These are phyloP conservation scores for Xanthoconium separans DNA, from an alignment of 1,284 basidiomycete species.

Conservation along the genomic window DNA sequence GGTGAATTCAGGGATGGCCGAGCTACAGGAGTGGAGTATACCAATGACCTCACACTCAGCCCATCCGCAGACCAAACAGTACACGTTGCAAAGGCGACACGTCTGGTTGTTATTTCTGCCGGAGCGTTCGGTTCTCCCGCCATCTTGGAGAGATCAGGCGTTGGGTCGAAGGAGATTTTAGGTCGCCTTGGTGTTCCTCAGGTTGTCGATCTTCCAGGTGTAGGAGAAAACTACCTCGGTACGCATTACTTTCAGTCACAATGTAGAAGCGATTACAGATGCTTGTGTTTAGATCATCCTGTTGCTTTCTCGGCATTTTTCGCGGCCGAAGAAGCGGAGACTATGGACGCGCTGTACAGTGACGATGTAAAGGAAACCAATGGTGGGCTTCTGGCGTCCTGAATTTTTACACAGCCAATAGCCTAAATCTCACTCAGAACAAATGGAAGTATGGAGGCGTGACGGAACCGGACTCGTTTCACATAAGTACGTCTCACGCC, in stretches of 20 bases:
- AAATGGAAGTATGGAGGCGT: conserved; percentile 41
- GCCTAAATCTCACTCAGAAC: conserved; percentile 30
- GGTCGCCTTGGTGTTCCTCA: conserved; percentile 11
- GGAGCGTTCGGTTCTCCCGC: conserved; percentile 23
- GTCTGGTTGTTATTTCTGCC: conserved; percentile 18
- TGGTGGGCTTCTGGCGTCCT: conserved; percentile 26
- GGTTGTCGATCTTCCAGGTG: conserved; percentile 51
- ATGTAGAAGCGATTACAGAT: neutral
- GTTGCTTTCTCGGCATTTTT: conserved; percentile 37
- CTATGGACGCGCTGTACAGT: conserved; percentile 43
- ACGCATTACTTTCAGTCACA: conserved; percentile 1
- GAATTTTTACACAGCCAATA: neutral
- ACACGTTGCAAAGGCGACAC: conserved; percentile 12
- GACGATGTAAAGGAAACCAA: conserved; percentile 37
- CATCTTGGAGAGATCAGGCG: conserved; percentile 25
- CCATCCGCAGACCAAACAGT: conserved; percentile 9
- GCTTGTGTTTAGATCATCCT: conserved; percentile 43
- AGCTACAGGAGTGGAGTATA: conserved; percentile 27
- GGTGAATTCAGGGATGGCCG: conserved; percentile 16
- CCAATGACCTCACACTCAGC: conserved; percentile 16
- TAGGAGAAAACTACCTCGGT: conserved; percentile 55
- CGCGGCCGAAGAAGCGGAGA: conserved; percentile 40
- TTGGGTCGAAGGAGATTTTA: conserved; percentile 17
- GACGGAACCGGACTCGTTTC: conserved; percentile 47
- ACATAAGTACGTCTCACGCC: conserved; percentile 33